These are phyloP conservation scores for Cyclostephanos tholiformis DNA, from an alignment of 108 stramenopile genomes.

Conservation along the genomic window DNA sequence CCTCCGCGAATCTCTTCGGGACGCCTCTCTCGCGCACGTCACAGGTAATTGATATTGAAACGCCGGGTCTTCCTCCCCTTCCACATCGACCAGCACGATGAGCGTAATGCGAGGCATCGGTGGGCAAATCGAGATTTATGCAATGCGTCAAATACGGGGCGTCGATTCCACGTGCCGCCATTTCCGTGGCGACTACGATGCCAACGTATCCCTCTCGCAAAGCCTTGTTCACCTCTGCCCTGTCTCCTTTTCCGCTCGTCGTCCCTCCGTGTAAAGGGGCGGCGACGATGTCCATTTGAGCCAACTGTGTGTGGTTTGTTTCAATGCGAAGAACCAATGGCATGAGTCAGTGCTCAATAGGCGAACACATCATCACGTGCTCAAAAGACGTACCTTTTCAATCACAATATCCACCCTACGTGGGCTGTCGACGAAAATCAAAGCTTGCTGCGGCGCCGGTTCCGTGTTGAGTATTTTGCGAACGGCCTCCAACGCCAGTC, in stretches of 20 bases:
- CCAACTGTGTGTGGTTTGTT: slow-evolving; percentile 36
- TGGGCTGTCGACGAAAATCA: slow-evolving; percentile 86
- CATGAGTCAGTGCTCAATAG: no score
- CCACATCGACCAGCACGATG: slow-evolving; percentile 88
- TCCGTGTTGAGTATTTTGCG: slow-evolving; percentile 81
- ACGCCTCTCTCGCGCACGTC: slow-evolving; percentile 76
- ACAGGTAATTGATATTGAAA: slow-evolving; percentile 81
- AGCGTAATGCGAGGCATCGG: slow-evolving; percentile 87
- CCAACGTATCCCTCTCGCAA: slow-evolving; percentile 86
- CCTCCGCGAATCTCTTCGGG: slow-evolving; percentile 66
- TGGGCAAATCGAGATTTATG: slow-evolving; percentile 89
- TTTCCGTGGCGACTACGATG: slow-evolving; percentile 86
- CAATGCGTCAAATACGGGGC: slow-evolving; percentile 89
- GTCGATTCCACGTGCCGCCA: slow-evolving; percentile 88
- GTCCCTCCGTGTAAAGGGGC: slow-evolving; percentile 81
- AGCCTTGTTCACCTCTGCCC: slow-evolving; percentile 85
- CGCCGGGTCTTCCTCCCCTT: slow-evolving; percentile 87
- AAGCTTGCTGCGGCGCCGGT: slow-evolving; percentile 85
- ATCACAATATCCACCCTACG: slow-evolving; percentile 80
- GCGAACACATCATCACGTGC: no score
- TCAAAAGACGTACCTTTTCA: slow-evolving; percentile 53
- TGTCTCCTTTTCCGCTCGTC: slow-evolving; percentile 77
- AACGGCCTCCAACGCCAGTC: slow-evolving; percentile 78
- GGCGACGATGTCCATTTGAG: slow-evolving; percentile 77
- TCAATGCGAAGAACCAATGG: no score